Evolutionary conservation across 1,284 basidiomycete species (phyloP).

Genomic region (Schizophyllum amplum): DNA sequence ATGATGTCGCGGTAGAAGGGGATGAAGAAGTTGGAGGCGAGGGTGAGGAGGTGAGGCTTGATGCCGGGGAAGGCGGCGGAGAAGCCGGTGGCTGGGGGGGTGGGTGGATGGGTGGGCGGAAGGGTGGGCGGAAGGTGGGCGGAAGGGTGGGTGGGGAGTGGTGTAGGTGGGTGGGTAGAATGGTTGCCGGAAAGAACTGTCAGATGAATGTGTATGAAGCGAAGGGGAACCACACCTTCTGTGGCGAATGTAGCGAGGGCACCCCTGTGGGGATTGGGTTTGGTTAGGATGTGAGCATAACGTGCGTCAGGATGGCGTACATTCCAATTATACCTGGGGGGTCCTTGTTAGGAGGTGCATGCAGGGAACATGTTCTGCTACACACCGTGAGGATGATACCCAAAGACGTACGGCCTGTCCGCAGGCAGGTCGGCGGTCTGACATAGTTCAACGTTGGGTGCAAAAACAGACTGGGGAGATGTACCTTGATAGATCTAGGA

Average conservation of each 20-base stretch:
- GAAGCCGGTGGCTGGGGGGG: slow-evolving; percentile 79
- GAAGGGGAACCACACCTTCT: no score
- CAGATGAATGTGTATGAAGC: slow-evolving; percentile 19
- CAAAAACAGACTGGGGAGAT: slow-evolving; percentile 3
- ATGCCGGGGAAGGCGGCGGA: slow-evolving; percentile 87
- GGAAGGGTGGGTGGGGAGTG: background rate
- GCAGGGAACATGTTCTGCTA: slow-evolving; percentile 4
- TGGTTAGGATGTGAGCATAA: no score
- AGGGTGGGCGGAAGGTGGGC: background rate
- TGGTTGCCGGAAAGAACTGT: background rate
- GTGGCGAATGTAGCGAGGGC: slow-evolving; percentile 92
- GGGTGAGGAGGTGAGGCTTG: slow-evolving; percentile 86
- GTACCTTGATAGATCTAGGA: slow-evolving; percentile 13
- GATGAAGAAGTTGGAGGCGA: slow-evolving; percentile 84
- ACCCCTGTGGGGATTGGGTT: slow-evolving; percentile 65
- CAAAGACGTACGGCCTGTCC: slow-evolving; percentile 92
- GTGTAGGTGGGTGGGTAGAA: background rate
- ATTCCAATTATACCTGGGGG: slow-evolving; percentile 81
- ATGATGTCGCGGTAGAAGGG: slow-evolving; percentile 93
- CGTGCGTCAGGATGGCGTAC: no score
- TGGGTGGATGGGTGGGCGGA: no score
- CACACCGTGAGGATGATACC: slow-evolving; percentile 92
- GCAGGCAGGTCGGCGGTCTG: slow-evolving; percentile 85
- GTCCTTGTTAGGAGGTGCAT: slow-evolving; percentile 1
- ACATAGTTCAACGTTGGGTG: background rate